These are phyloP conservation scores for Penicillium hordei DNA, from an alignment of 2,329 filamentous ascomycete genomes.

Conservation along the genomic window DNA sequence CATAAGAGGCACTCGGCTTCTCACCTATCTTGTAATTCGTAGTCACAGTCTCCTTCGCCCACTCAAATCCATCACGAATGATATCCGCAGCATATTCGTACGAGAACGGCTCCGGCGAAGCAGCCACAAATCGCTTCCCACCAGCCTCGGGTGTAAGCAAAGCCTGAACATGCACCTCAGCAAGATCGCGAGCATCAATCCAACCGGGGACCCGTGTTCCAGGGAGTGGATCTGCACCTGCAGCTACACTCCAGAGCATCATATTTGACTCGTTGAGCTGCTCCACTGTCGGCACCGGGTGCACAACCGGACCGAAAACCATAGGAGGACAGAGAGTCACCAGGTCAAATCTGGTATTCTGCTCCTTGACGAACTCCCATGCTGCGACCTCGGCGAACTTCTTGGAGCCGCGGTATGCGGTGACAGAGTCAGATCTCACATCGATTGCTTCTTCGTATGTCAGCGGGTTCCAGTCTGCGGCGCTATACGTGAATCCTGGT, in stretches of 20 bases:
- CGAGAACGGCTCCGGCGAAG: constrained; percentile 48
- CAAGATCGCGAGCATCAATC: constrained; percentile 52
- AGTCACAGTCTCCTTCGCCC: constrained; percentile 35
- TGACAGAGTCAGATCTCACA: constrained; percentile 20
- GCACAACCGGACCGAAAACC: constrained; percentile 48
- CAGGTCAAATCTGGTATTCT: constrained; percentile 36
- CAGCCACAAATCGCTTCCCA: constrained; percentile 42
- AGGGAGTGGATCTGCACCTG: constrained; percentile 40
- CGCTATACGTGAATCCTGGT: constrained; percentile 28
- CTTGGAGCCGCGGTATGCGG: constrained; percentile 36
- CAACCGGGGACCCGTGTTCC: constrained; percentile 34
- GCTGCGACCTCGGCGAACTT: constrained; percentile 34
- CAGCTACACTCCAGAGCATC: constrained; percentile 44
- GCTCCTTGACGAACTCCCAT: constrained; percentile 37
- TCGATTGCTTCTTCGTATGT: constrained; percentile 30
- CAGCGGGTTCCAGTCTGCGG: constrained; percentile 33
- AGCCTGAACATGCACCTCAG: constrained; percentile 47
- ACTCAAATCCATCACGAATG: constrained; percentile 44
- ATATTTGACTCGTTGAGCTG: constrained; percentile 48
- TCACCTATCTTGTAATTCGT: constrained; percentile 39
- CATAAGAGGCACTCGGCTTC: constrained; percentile 33
- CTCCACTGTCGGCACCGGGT: constrained; percentile 38
- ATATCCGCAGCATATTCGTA: constrained; percentile 49
- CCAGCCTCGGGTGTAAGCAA: constrained; percentile 37
- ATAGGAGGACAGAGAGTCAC: constrained; percentile 49